Evolutionary conservation across 2,329 filamentous ascomycete species (phyloP).

Genomic region (Beauveria bassiana): DNA sequence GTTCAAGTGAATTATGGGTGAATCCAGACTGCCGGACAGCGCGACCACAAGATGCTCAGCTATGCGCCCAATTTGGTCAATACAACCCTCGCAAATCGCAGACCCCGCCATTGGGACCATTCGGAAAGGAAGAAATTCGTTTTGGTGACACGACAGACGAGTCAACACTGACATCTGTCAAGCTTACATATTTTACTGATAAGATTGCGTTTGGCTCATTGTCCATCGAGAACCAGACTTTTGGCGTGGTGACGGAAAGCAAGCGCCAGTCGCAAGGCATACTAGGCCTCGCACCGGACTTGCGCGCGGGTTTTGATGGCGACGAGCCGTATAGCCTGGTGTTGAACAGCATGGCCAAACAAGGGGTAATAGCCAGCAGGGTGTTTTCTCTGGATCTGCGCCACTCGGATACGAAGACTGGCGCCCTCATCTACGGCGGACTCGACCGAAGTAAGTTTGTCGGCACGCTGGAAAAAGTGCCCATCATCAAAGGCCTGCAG

Average conservation of each 20-base stretch:
- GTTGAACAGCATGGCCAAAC: constrained; percentile 38
- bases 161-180: constrained; percentile 28
- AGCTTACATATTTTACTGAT: constrained; percentile 39
- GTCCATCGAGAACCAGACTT: constrained; percentile 37
- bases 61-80: constrained; percentile 34
- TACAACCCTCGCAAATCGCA: constrained; percentile 37
- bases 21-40: constrained; percentile 40
- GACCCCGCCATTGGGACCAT: constrained; percentile 30
- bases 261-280: constrained; percentile 44
- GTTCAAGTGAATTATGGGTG: constrained; percentile 48
- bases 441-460: constrained; percentile 45
- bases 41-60: constrained; percentile 24
- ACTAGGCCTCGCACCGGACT: constrained; percentile 40
- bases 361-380: constrained; percentile 41
- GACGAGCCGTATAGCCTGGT: constrained; percentile 43
- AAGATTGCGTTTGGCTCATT: constrained; percentile 38
- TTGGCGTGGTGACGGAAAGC: constrained; percentile 39
- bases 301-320: constrained; percentile 29
- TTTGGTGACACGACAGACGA: constrained; percentile 32
- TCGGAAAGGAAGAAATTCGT: constrained; percentile 29
- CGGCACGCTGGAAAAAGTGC: constrained; percentile 35
- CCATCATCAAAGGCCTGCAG: constrained; percentile 31
- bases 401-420: constrained; percentile 32
- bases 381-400: constrained; percentile 45
- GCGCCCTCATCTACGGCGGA: constrained; percentile 46